Evolutionary conservation across 768 basidiomycete genomes (phyloP), one percentile per base, ranked within the genome.

Genomic region (Boletus sp.): DNA sequence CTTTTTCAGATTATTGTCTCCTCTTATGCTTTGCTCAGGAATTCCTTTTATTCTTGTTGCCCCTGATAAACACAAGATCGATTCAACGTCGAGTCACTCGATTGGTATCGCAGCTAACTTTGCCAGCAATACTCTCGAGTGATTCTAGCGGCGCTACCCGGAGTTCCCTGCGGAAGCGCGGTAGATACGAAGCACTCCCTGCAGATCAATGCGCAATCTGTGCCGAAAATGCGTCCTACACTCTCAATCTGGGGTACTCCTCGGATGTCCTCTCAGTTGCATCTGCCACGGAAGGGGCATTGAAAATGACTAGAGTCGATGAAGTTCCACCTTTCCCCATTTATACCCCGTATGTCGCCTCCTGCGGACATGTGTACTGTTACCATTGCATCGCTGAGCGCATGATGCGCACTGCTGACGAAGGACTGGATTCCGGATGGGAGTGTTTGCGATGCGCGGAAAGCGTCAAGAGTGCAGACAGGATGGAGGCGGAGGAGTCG

Each of bases 11-110:
- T 30, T 33, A 32, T 32, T 4, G 32, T 23, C 14, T 46, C 19
- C 34, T 40, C 54, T 57, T 43, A 59, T n/a, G 47, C 23, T 9
- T 50, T 57, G n/a, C 38, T 29, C 58, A 98, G 96, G 95, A 98
- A 81, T 98, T 98, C 72, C 77, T 98, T 14, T 77, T 98, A 34
- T 98, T 98, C 75, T 72, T 93, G 19, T 78, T 98, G 9, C 97
- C 97, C 5, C 79, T 98, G 39, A 75, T 98, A 57, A 90, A 84
- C 59, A 75, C 85, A 11, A 80, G 83, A 53, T 76, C 78, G 15
- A 68, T 93, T 39, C 83, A 85, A 44, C 82, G 87, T 40, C 77
- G 79, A 41, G 45, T 85, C 48, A 72, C 70, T 49, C 77, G 78
- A 40, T 8, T 70, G 44, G 49, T 70, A 47, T 61, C 58, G 53